Conservation (phyloP, 2,329 filamentous ascomycete species). For the Aspergillus glaucus region DNA sequence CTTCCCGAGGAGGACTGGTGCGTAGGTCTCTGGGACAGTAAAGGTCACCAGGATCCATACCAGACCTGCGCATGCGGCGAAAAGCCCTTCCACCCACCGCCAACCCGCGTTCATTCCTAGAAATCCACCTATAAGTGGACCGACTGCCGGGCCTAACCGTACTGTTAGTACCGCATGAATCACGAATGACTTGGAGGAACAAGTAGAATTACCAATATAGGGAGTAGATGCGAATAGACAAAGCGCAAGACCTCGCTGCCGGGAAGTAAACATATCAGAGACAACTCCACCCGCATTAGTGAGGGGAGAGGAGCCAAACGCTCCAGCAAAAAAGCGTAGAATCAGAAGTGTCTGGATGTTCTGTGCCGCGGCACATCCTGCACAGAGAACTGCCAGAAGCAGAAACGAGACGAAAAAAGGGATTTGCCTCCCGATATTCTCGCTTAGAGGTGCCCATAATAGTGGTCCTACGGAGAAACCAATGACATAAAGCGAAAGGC, state of each 20-base stretch:
- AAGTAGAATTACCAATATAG: slow-evolving; percentile 39
- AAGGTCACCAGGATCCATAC: slow-evolving; percentile 38
- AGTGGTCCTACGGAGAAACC: slow-evolving; percentile 35
- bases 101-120: slow-evolving; percentile 56
- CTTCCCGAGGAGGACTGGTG: slow-evolving; percentile 42
- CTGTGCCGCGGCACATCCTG: slow-evolving; percentile 48
- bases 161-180: background rate
- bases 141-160: slow-evolving; percentile 47
- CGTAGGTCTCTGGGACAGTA: slow-evolving; percentile 29
- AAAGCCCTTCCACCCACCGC: slow-evolving; percentile 59
- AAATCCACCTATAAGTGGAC: slow-evolving; percentile 61
- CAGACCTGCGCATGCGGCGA: slow-evolving; percentile 54
- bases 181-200: background rate
- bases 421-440: slow-evolving; percentile 18
- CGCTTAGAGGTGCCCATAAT: slow-evolving; percentile 28
- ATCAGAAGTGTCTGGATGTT: slow-evolving; percentile 46
- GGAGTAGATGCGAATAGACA: slow-evolving; percentile 60
- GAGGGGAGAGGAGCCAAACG: slow-evolving; percentile 53
- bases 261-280: slow-evolving; percentile 50
- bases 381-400: slow-evolving; percentile 52
- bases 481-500: slow-evolving; percentile 24
- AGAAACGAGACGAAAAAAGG: slow-evolving; percentile 15
- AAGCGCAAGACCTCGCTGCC: slow-evolving; percentile 50
- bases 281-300: slow-evolving; percentile 56
- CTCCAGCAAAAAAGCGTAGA: slow-evolving; percentile 58